A percentile compares a stretch with the other conserved stretches of the same genome.
These are phyloP conservation scores for Naganishia liquefaciens DNA, from an alignment of 1,284 basidiomycete species.

Conservation along the genomic window DNA sequence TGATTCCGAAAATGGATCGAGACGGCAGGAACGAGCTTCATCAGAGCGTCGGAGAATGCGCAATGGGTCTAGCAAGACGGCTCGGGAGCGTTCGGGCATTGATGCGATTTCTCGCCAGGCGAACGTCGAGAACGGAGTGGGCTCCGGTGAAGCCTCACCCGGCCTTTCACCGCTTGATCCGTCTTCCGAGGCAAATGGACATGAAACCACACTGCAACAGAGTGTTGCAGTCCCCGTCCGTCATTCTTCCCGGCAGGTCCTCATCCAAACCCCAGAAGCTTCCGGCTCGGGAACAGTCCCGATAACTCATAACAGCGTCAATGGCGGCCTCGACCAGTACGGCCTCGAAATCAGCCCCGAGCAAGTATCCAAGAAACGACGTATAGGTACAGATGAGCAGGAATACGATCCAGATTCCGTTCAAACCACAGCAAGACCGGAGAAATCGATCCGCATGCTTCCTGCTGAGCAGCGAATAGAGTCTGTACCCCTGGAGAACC, in stretches of 20 bases:
- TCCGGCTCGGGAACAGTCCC: not conserved
- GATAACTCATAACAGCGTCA: not conserved
- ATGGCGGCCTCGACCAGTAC: not conserved
- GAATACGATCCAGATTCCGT: not conserved
- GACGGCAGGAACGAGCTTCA: not conserved
- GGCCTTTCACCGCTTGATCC: too few relatives aligned
- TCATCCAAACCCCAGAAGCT: too few relatives aligned
- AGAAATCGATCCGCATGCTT: not conserved
- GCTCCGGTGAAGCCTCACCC: too few relatives aligned
- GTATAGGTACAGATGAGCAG: not conserved
- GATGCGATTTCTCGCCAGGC: too few relatives aligned
- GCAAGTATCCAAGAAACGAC: not conserved
- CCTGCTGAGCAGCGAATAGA: not conserved
- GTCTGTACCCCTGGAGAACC: not conserved
- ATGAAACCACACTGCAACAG: too few relatives aligned
- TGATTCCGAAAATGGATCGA: not conserved
- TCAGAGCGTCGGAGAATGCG: not conserved
- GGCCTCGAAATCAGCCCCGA: not conserved
- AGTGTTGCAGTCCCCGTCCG: too few relatives aligned
- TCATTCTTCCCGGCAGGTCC: too few relatives aligned
- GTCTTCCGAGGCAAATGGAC: too few relatives aligned
- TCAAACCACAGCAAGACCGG: not conserved
- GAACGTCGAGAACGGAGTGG: too few relatives aligned
- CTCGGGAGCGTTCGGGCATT: too few relatives aligned
- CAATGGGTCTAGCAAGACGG: not conserved